Conservation (phyloP, 306 rosid genomes). For the Vachellia pachyceras region DNA sequence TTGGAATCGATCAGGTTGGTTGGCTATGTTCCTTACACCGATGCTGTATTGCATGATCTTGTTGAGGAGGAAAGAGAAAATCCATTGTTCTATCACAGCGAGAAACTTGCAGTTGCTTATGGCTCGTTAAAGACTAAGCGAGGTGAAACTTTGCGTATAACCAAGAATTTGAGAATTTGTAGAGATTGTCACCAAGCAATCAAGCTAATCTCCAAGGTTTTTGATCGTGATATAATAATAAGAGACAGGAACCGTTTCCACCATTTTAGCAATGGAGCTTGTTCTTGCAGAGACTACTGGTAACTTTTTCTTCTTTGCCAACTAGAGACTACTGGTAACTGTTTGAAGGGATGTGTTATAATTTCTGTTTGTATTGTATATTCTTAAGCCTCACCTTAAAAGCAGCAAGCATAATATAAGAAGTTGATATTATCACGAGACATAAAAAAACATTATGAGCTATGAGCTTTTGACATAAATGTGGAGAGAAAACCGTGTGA, state of each 20-base stretch:
- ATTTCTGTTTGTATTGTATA: background rate
- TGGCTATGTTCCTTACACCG: constrained; percentile 51
- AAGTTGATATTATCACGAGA: background rate
- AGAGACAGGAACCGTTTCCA: constrained; percentile 75
- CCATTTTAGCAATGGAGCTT: constrained; percentile 63
- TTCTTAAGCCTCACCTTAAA: background rate
- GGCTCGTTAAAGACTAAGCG: constrained; percentile 57
- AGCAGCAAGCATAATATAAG: constrained; percentile 1
- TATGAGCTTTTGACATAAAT: too few relatives aligned
- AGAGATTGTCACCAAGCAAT: constrained; percentile 73
- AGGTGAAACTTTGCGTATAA: constrained; percentile 59
- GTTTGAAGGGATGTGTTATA: background rate
- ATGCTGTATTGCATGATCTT: constrained; percentile 42
- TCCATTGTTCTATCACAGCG: constrained; percentile 59
- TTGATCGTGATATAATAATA: constrained; percentile 53
- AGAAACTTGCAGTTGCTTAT: constrained; percentile 67
- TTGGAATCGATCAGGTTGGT: constrained; percentile 45
- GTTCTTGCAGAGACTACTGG: too few relatives aligned
- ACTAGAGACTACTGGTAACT: constrained; percentile 64
- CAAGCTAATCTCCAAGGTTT: constrained; percentile 60
- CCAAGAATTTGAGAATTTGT: constrained; percentile 69
- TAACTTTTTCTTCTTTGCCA: too few relatives aligned
- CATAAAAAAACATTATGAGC: too few relatives aligned
- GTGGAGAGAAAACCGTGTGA: too few relatives aligned
- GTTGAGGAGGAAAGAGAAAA: constrained; percentile 55